Evolutionary conservation across 495 filamentous ascomycete genomes (phyloP), one percentile per base, ranked within the genome.

Genomic region (Parathielavia hyrcaniae): DNA sequence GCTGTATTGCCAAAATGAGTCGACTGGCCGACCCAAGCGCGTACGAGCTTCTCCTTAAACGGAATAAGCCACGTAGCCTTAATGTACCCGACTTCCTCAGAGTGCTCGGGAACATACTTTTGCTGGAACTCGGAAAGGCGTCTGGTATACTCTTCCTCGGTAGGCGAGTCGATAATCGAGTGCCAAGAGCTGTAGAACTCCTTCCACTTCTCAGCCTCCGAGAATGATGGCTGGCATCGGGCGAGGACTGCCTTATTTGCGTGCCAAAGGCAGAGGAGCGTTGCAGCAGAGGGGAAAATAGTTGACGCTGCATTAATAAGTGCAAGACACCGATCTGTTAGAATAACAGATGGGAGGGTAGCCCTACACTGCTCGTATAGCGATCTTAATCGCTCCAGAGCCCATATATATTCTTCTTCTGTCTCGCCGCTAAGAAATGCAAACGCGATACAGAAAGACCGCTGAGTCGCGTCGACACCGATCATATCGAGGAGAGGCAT

Each of bases 161-260:
- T 50, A 13, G 32, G 48, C n/a, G 48, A 50, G 30, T 20, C 38
- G 32, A 38, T 50, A 13, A 50, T 50, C 48, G 48, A 50, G 32
- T 50, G 32, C 46, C 32, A 50, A n/a, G 12, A 50, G 5, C 17
- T 36, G 12, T 50, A 50, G 30, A 50, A 50, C 30, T 50, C 16
- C 48, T 50, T 50, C 46, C 23, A 50, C 32, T 19, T 19, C 48
- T 50, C 32, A 4, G 32, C 48, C 16, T 50, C 48, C 22, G 5
- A 17, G 17, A 50, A 50, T 38, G 32, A 14, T 50, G 12, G 32
- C n/a, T 50, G 48, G 32, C 32, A 50, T 19, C 48, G n/a, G n/a
- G 32, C n/a, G 38, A 47, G 44, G 44, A 47, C 44, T 47, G 20
- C 44, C 44, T 47, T 47, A 14, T 47, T 47, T 4, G 22, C n/a